These are phyloP conservation scores for Lepiota brunneoincarnata DNA, from an alignment of 768 basidiomycete species.

Conservation along the genomic window DNA sequence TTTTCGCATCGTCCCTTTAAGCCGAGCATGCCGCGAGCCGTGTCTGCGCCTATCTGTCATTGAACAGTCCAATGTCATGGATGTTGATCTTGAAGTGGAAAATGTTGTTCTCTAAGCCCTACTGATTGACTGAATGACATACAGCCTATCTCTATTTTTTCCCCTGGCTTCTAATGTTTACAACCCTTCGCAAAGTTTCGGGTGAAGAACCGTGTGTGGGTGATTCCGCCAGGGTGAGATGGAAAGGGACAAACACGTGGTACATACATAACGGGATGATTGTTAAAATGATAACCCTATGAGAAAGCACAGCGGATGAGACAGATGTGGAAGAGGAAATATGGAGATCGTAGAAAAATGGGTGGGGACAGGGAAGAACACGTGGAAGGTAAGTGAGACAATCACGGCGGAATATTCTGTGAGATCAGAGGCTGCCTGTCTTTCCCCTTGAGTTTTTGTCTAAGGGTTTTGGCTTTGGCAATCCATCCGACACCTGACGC, in stretches of 20 bases:
- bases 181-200: background rate
- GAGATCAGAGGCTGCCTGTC: background rate
- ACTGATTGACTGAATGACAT: background rate
- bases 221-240: background rate
- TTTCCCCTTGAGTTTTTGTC: background rate
- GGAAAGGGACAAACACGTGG: background rate
- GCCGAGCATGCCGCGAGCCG: background rate
- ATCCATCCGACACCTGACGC: slow-evolving; percentile 4
- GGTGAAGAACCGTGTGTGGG: background rate
- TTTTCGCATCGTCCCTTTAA: background rate
- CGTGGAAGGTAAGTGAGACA: background rate
- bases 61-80: background rate
- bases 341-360: background rate
- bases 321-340: background rate
- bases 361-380: background rate
- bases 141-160: background rate
- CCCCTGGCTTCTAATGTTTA: background rate
- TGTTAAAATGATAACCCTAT: background rate
- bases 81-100: background rate
- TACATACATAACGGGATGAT: background rate
- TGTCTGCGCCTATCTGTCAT: slow-evolving; percentile 1
- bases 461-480: slow-evolving; percentile 4
- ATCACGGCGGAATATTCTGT: background rate
- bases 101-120: background rate
- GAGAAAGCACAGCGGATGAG: background rate